Evolutionary conservation across 106 monocot species (phyloP).

Genomic region (Vanilla planifolia): DNA sequence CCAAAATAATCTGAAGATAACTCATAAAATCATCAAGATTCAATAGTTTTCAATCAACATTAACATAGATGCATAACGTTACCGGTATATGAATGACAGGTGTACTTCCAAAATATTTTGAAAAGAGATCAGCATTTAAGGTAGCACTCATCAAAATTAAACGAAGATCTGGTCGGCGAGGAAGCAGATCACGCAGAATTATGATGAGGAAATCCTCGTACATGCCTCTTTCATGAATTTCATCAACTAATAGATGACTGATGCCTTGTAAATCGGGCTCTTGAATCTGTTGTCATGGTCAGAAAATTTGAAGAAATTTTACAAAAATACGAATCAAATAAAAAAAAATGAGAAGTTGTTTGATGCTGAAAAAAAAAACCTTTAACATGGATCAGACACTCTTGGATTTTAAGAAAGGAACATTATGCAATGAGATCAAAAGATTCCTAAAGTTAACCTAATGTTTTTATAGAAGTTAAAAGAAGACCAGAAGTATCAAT

Average conservation of each 20-base stretch:
- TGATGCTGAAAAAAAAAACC: too few relatives aligned
- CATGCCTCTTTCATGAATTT: slow-evolving; percentile 99
- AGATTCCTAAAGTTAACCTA: too few relatives aligned
- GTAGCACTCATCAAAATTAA: slow-evolving; percentile 97
- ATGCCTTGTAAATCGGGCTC: slow-evolving; percentile 81
- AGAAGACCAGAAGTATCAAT: too few relatives aligned
- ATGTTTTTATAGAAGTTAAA: too few relatives aligned
- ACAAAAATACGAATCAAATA: too few relatives aligned
- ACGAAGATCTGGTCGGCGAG: slow-evolving; percentile 76
- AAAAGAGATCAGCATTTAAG: slow-evolving; percentile 89
- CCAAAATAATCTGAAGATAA: slow-evolving; percentile 8
- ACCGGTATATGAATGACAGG: slow-evolving; percentile 93
- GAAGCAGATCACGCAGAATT: slow-evolving; percentile 87
- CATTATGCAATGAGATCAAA: too few relatives aligned
- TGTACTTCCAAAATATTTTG: slow-evolving; percentile 84
- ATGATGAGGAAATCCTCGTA: slow-evolving; percentile 99
- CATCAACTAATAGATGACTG: slow-evolving; percentile 87
- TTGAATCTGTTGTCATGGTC: slow-evolving; percentile 52
- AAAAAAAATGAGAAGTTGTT: too few relatives aligned
- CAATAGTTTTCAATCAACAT: background rate
- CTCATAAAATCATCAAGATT: background rate
- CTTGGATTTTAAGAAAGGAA: too few relatives aligned
- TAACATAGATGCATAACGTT: slow-evolving; percentile 9
- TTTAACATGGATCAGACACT: too few relatives aligned
- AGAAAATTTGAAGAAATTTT: too few relatives aligned